Evolutionary conservation across 2,329 filamentous ascomycete species (phyloP).

Genomic region (Trichoderma sp.): DNA sequence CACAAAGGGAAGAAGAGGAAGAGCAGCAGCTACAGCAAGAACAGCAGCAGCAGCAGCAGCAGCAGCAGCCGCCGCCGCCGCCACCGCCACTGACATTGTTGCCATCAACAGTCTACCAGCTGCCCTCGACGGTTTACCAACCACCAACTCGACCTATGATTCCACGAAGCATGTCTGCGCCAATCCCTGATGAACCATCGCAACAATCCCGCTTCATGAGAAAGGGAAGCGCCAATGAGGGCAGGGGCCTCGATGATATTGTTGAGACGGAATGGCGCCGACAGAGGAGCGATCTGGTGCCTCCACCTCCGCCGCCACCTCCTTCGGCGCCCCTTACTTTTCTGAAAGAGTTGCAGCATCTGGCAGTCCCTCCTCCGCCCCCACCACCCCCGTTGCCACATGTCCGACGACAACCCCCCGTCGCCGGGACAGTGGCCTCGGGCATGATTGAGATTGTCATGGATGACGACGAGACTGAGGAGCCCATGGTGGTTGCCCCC

Average conservation of each 20-base stretch:
- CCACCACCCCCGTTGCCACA: slow-evolving; percentile 60
- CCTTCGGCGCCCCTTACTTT: slow-evolving; percentile 56
- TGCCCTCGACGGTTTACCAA: slow-evolving; percentile 63
- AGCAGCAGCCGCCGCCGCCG: slow-evolving; percentile 31
- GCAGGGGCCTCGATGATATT: slow-evolving; percentile 53
- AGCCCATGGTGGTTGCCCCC: slow-evolving; percentile 37
- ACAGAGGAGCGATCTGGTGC: slow-evolving; percentile 54
- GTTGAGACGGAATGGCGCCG: slow-evolving; percentile 44
- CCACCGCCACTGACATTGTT: slow-evolving; percentile 49
- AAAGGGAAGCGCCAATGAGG: slow-evolving; percentile 41
- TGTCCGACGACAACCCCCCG: slow-evolving; percentile 39
- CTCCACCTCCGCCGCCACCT: slow-evolving; percentile 52
- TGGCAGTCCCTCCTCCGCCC: slow-evolving; percentile 62
- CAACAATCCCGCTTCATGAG: slow-evolving; percentile 35
- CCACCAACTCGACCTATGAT: slow-evolving; percentile 53
- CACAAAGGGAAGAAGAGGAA: slow-evolving; percentile 22
- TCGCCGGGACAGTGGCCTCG: slow-evolving; percentile 51
- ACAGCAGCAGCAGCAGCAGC: background rate
- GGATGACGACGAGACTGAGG: slow-evolving; percentile 56
- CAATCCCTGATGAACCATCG: slow-evolving; percentile 46
- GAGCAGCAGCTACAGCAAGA: background rate
- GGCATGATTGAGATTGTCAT: slow-evolving; percentile 68
- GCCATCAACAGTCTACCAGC: slow-evolving; percentile 62
- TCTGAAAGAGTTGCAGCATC: slow-evolving; percentile 63
- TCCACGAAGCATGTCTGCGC: slow-evolving; percentile 64